phyloP scores from a whole-genome alignment of 129 eudicot species.

The Arctium minus region DNA sequence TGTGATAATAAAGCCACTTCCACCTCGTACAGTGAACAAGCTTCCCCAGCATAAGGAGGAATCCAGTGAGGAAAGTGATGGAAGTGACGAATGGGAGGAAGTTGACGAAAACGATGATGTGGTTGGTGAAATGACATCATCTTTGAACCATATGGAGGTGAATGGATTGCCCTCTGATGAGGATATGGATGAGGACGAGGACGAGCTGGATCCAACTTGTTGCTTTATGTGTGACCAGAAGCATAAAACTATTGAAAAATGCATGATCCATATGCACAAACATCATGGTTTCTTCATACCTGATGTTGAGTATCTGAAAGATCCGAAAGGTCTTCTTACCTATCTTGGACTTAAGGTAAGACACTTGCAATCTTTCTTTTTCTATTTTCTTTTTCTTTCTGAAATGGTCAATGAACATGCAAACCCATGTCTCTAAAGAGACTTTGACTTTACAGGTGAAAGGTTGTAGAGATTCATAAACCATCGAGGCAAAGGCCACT shows the following conservation, averaged over 20 bases:
- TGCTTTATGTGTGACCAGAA: slow-evolving; percentile 90
- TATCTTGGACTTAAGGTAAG: slow-evolving; percentile 84
- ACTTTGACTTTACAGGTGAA: neutral
- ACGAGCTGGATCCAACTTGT: slow-evolving; percentile 69
- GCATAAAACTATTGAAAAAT: slow-evolving; percentile 67
- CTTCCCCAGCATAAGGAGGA: slow-evolving; percentile 26
- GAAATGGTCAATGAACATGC: too few species aligned
- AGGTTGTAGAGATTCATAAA: too few species aligned
- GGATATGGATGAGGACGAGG: slow-evolving; percentile 32
- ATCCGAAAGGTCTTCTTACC: slow-evolving; percentile 83
- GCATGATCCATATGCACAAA: slow-evolving; percentile 95
- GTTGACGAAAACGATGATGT: slow-evolving; percentile 53
- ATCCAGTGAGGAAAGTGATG: slow-evolving; percentile 62
- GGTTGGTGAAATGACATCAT: slow-evolving; percentile 39
- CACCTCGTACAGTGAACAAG: slow-evolving; percentile 33
- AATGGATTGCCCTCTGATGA: slow-evolving; percentile 27
- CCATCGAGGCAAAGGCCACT: too few species aligned
- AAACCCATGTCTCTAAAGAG: neutral
- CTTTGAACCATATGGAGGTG: slow-evolving; percentile 39
- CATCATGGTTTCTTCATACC: slow-evolving; percentile 89
- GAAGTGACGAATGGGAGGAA: slow-evolving; percentile 79
- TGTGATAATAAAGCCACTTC: slow-evolving; percentile 63
- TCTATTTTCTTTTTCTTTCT: too few species aligned
- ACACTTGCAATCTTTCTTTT: neutral
- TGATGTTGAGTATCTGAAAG: slow-evolving; percentile 84